These are phyloP conservation scores for Phytophthora kernoviae DNA, from an alignment of 352 stramenopile species.

Conservation along the genomic window DNA sequence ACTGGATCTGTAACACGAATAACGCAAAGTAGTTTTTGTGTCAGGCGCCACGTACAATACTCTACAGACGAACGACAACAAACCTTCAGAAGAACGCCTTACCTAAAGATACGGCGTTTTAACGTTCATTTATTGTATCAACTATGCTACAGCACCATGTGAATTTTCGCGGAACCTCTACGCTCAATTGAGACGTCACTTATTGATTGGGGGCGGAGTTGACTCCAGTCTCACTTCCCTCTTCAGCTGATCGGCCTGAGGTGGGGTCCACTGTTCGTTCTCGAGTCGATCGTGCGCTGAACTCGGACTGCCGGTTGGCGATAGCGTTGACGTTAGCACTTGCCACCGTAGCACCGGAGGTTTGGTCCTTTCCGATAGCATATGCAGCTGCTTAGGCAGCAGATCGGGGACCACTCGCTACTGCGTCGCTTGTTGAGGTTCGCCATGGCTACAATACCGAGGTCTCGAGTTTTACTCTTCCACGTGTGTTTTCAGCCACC, in stretches of 20 bases:
- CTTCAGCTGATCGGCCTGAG: not conserved
- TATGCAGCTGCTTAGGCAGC: constrained; percentile 62
- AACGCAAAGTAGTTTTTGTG: too few species aligned
- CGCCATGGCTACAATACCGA: constrained; percentile 69
- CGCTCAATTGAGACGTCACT: constrained; percentile 3
- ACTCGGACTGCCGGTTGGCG: constrained; percentile 17
- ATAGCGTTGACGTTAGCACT: constrained; percentile 25
- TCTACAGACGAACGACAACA: too few species aligned
- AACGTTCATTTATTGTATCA: too few species aligned
- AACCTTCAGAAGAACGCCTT: too few species aligned
- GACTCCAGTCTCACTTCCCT: not conserved
- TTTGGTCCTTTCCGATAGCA: constrained; percentile 48
- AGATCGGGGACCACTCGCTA: constrained; percentile 81
- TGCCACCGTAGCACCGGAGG: constrained; percentile 3
- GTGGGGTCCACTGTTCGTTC: not conserved
- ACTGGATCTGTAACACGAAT: too few species aligned
- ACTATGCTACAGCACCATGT: not conserved
- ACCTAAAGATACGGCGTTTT: too few species aligned
- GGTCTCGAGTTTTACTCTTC: constrained; percentile 56
- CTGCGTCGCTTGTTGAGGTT: constrained; percentile 61
- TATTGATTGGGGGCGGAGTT: constrained; percentile 5
- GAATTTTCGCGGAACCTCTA: not conserved
- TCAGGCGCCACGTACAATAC: too few species aligned
- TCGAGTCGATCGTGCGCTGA: not conserved
- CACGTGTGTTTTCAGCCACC: constrained; percentile 60